These are phyloP conservation scores for Hysterangium stoloniferum DNA, from an alignment of 768 basidiomycete species.

Conservation along the genomic window DNA sequence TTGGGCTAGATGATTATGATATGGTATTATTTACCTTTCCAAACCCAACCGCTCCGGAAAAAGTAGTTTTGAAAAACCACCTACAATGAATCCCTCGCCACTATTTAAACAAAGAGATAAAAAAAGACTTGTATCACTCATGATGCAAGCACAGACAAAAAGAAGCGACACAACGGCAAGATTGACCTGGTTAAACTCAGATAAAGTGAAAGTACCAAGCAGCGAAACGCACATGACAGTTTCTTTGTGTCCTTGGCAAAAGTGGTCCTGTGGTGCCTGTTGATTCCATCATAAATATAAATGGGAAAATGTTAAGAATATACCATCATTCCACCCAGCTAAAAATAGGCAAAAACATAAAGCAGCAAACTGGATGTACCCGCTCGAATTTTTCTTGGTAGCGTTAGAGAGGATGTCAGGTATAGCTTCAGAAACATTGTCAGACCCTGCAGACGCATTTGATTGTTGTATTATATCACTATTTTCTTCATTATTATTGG, in stretches of 20 bases:
- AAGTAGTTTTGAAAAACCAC: slow-evolving; percentile 39
- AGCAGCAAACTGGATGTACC: slow-evolving; percentile 41
- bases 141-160: slow-evolving; percentile 40
- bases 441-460: too few species aligned
- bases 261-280: slow-evolving; percentile 56
- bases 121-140: slow-evolving; percentile 12
- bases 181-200: neutral
- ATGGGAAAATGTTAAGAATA: neutral
- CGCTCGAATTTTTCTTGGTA: slow-evolving; percentile 17
- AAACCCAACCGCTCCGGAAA: slow-evolving; percentile 39
- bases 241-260: slow-evolving; percentile 59
- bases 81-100: slow-evolving; percentile 38
- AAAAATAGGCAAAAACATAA: slow-evolving; percentile 53
- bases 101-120: neutral
- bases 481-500: too few species aligned
- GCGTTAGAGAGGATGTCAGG: too few species aligned
- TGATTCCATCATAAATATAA: too few species aligned
- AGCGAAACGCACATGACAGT: slow-evolving; percentile 34
- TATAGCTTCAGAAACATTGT: too few species aligned
- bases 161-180: slow-evolving; percentile 53
- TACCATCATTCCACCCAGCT: slow-evolving; percentile 71
- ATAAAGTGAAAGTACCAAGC: neutral
- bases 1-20: too few species aligned
- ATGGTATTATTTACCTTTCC: too few species aligned
- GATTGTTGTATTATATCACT: too few species aligned